Evolutionary conservation across 1,284 basidiomycete species (phyloP).

Genomic region (Malassezia japonica): DNA sequence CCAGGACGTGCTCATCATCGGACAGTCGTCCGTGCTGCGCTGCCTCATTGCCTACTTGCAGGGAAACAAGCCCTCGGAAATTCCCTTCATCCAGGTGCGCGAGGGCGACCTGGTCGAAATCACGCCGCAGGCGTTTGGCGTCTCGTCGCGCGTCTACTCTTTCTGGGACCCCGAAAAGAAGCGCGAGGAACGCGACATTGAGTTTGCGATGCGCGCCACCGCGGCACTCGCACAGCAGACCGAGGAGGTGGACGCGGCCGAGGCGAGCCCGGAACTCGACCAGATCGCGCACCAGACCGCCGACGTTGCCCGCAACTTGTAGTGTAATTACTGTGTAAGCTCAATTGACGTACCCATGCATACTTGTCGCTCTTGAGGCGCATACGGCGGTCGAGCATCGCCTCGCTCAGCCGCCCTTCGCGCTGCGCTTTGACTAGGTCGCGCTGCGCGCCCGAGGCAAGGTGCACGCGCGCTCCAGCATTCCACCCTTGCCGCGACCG

Average conservation of each 20-base stretch:
- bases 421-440: slow-evolving; percentile 12
- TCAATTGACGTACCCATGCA: slow-evolving; percentile 1
- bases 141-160: slow-evolving; percentile 34
- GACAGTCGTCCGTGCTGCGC: slow-evolving; percentile 90
- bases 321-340: background rate
- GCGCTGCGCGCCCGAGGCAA: slow-evolving; percentile 4
- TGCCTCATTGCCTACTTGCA: slow-evolving; percentile 64
- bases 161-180: slow-evolving; percentile 42
- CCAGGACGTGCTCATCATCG: slow-evolving; percentile 58
- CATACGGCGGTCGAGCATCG: slow-evolving; percentile 35
- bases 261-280: too few relatives aligned
- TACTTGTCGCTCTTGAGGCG: slow-evolving; percentile 34
- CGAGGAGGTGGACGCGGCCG: too few relatives aligned
- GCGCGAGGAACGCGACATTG: slow-evolving; percentile 34
- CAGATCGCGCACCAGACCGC: too few relatives aligned
- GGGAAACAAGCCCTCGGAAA: slow-evolving; percentile 87
- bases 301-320: too few relatives aligned
- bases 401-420: slow-evolving; percentile 38
- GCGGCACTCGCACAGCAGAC: background rate
- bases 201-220: slow-evolving; percentile 24
- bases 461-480: slow-evolving; percentile 4
- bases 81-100: slow-evolving; percentile 81
- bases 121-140: slow-evolving; percentile 42
- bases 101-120: slow-evolving; percentile 47
- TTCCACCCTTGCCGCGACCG: slow-evolving; percentile 17